Evolutionary conservation across 2,329 filamentous ascomycete species (phyloP).

Genomic region (Colletotrichum sp.): DNA sequence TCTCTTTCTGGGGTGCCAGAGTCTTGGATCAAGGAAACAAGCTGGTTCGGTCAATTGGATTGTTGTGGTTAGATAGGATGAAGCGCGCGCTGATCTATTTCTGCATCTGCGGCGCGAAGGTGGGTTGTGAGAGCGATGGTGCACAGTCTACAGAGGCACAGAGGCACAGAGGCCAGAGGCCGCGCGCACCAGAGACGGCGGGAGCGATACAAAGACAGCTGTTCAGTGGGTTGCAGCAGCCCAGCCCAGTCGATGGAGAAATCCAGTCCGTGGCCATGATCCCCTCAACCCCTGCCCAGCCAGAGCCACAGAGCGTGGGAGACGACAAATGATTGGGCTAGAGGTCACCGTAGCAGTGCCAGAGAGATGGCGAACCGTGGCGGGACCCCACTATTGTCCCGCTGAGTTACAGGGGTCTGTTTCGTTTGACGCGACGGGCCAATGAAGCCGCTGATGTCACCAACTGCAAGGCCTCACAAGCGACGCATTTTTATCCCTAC

Average conservation of each 20-base stretch:
- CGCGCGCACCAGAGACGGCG: not conserved
- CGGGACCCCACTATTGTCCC: conserved; percentile 5
- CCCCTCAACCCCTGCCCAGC: not conserved
- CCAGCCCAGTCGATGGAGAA: not conserved
- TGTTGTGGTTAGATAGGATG: conserved; percentile 1
- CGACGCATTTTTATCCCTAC: not conserved
- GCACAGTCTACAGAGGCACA: not conserved
- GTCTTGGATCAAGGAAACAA: not conserved
- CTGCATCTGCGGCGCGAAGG: not conserved
- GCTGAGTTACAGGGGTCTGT: conserved; percentile 16
- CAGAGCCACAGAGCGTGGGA: not conserved
- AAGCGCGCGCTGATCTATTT: conserved; percentile 22
- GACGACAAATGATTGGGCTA: not conserved
- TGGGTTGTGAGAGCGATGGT: not conserved
- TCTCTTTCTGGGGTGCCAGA: not conserved
- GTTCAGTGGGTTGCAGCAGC: not conserved
- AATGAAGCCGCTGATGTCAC: conserved; percentile 43
- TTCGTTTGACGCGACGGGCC: conserved; percentile 24
- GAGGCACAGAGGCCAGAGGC: not conserved
- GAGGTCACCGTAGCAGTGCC: not conserved
- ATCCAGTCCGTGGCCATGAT: not conserved
- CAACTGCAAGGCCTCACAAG: not conserved
- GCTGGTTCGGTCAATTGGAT: not conserved
- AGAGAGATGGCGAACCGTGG: conserved; percentile 1
- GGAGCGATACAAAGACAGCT: not conserved